A percentile compares a stretch with the other conserved stretches of the same genome.
Conservation (phyloP, 2,329 filamentous ascomycete genomes). For the Hymenoscyphus fructigenus region DNA sequence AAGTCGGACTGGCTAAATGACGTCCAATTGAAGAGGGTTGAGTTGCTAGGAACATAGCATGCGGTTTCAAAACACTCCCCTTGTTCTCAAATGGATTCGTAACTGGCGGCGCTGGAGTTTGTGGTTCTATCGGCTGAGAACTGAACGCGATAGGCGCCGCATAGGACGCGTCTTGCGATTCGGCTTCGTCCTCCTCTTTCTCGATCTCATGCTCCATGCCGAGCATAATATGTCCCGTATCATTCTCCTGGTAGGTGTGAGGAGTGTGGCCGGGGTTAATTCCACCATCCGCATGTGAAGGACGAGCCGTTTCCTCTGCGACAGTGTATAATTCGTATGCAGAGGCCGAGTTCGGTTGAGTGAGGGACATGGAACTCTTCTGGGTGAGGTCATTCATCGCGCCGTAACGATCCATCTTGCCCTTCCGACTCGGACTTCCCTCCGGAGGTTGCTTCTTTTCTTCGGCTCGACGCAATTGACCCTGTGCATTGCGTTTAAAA, state of each 20-base stretch:
- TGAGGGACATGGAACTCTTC: slow-evolving; percentile 31
- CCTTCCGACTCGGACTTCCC: not conserved
- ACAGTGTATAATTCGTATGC: slow-evolving; percentile 23
- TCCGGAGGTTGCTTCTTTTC: not conserved
- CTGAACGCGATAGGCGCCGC: slow-evolving; percentile 5
- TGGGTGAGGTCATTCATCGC: slow-evolving; percentile 23
- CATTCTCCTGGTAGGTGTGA: slow-evolving; percentile 31
- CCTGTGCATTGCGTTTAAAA: not conserved
- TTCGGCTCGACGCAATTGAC: not conserved
- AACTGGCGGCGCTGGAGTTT: slow-evolving; percentile 32
- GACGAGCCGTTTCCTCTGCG: not conserved
- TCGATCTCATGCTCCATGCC: slow-evolving; percentile 15
- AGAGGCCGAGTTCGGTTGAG: slow-evolving; percentile 32
- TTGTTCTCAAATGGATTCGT: slow-evolving; percentile 34
- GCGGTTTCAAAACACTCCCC: slow-evolving; percentile 32
- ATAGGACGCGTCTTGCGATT: slow-evolving; percentile 30
- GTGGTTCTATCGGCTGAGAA: not conserved
- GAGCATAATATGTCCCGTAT: slow-evolving; percentile 31
- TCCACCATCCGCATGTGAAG: not conserved
- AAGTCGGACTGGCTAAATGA: slow-evolving; percentile 28
- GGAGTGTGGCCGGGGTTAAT: slow-evolving; percentile 15
- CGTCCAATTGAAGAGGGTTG: slow-evolving; percentile 33
- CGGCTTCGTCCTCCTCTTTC: slow-evolving; percentile 11
- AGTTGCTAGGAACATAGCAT: slow-evolving; percentile 35
- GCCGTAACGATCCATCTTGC: slow-evolving; percentile 14